A percentile compares a stretch with the other conserved stretches of the same genome.
These are phyloP conservation scores for Cynanchum wilfordii DNA, from an alignment of 257 asterid species.

Conservation along the genomic window DNA sequence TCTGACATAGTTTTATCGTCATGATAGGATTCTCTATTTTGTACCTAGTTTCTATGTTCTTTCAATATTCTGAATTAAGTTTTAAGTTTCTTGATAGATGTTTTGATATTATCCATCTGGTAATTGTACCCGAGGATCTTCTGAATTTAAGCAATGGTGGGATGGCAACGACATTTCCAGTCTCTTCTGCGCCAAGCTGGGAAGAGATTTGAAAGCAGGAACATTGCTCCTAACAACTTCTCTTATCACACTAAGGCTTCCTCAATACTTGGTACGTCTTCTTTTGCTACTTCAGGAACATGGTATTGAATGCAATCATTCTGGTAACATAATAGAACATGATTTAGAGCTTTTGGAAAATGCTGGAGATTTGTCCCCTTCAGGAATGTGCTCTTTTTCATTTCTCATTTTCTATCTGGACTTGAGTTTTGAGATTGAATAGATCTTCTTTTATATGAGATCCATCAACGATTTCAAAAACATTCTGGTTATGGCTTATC, in stretches of 20 bases:
- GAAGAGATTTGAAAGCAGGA: conserved; percentile 46
- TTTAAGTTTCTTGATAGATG: not conserved
- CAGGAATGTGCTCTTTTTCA: not conserved
- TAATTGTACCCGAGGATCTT: conserved; percentile 10
- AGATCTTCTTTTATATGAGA: not conserved
- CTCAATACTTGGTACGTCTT: conserved; percentile 41
- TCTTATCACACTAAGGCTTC: conserved; percentile 50
- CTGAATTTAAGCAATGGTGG: conserved; percentile 43
- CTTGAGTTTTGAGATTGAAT: not conserved
- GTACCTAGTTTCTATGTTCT: not conserved
- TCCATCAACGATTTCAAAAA: not conserved
- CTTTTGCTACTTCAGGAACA: not conserved
- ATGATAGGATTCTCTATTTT: not conserved
- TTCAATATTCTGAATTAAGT: not conserved
- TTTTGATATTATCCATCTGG: conserved; percentile 1
- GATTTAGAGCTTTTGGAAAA: not conserved
- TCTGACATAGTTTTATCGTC: not conserved
- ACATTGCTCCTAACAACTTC: conserved; percentile 35
- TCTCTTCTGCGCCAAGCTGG: conserved; percentile 53
- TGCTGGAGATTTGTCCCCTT: not conserved
- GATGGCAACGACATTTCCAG: conserved; percentile 73
- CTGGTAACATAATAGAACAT: not conserved
- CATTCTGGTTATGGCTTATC: not conserved
- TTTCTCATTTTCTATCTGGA: not conserved
- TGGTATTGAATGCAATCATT: not conserved